Evolutionary conservation across 2,329 filamentous ascomycete genomes (phyloP).

Genomic region (Beauveria varroae): DNA sequence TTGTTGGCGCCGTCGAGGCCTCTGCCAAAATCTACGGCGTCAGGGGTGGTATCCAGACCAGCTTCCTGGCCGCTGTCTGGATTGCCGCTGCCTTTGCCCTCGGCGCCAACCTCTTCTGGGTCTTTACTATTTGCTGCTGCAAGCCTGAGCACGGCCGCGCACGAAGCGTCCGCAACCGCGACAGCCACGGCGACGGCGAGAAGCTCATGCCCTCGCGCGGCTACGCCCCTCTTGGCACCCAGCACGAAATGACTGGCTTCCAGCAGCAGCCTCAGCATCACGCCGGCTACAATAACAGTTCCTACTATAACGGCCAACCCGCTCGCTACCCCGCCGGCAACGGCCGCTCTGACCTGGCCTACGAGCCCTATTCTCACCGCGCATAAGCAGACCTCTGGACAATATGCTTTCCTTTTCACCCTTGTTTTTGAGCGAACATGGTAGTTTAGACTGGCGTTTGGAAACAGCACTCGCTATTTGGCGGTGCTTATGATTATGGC

Average conservation of each 20-base stretch:
- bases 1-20: slow-evolving; percentile 59
- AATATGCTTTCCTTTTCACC: neutral
- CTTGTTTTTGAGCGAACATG: neutral
- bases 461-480: neutral
- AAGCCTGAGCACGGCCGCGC: slow-evolving; percentile 37
- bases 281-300: slow-evolving; percentile 8
- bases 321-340: slow-evolving; percentile 33
- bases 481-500: slow-evolving; percentile 9
- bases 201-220: slow-evolving; percentile 38
- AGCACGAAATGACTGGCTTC: slow-evolving; percentile 30
- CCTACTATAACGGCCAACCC: slow-evolving; percentile 19
- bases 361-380: slow-evolving; percentile 57
- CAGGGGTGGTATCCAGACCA: slow-evolving; percentile 54
- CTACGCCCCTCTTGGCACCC: slow-evolving; percentile 29
- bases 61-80: slow-evolving; percentile 69
- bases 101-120: slow-evolving; percentile 78
- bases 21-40: slow-evolving; percentile 67
- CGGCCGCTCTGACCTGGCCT: slow-evolving; percentile 45
- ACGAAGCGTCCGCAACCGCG: slow-evolving; percentile 25
- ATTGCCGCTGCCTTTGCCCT: slow-evolving; percentile 71
- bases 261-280: slow-evolving; percentile 27
- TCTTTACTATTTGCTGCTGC: slow-evolving; percentile 87
- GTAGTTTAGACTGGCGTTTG: slow-evolving; percentile 7
- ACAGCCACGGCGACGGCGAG: slow-evolving; percentile 35
- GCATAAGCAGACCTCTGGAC: slow-evolving; percentile 28